Evolutionary conservation across 2,329 filamentous ascomycete species (phyloP).

Genomic region (Penicillium sp.): DNA sequence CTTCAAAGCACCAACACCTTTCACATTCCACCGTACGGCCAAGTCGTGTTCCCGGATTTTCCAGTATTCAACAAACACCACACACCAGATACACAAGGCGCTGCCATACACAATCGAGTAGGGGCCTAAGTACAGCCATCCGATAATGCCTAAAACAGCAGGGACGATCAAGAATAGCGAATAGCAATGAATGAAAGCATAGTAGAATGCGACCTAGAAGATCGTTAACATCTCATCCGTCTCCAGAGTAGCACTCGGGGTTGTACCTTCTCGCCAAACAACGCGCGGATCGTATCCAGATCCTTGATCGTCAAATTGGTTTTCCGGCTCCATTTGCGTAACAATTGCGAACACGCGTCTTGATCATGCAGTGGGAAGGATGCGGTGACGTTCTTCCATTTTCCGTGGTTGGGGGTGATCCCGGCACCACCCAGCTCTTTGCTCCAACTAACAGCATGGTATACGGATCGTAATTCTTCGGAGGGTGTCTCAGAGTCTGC

Average conservation of each 20-base stretch:
- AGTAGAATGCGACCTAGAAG: constrained; percentile 80
- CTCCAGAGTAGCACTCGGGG: neutral
- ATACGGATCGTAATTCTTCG: constrained; percentile 83
- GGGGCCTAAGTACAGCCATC: constrained; percentile 79
- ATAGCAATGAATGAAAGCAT: constrained; percentile 89
- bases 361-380: constrained; percentile 82
- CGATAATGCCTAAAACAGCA: constrained; percentile 71
- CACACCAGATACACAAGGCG: constrained; percentile 79
- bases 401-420: constrained; percentile 66
- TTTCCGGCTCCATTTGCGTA: constrained; percentile 69
- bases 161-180: constrained; percentile 83
- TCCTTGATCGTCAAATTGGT: constrained; percentile 65
- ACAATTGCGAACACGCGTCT: constrained; percentile 71
- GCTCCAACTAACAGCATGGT: constrained; percentile 76
- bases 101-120: constrained; percentile 82
- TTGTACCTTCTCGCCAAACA: constrained; percentile 69
- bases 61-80: constrained; percentile 93
- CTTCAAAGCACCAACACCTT: constrained; percentile 79
- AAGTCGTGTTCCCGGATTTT: constrained; percentile 89
- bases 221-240: neutral
- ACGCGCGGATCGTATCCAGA: constrained; percentile 72
- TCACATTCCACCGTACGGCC: constrained; percentile 83
- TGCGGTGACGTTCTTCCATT: constrained; percentile 72
- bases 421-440: constrained; percentile 75
- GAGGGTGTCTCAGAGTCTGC: constrained; percentile 83